Conservation (phyloP, 805 yeast species). For the Yamadazyma laniorum region DNA sequence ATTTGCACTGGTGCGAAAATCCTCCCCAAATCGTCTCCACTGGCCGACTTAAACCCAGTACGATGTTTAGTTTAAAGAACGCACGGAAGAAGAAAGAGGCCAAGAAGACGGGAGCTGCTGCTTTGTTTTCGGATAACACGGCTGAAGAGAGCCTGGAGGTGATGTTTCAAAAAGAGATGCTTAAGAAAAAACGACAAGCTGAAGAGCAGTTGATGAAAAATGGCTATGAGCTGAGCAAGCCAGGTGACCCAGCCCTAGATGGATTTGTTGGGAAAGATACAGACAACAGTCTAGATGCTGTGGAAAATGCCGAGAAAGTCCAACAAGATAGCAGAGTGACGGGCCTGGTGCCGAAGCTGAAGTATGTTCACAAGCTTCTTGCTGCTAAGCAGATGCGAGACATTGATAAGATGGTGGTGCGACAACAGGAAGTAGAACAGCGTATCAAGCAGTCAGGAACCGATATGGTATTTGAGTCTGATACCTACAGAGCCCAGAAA, state of each 20-base stretch:
- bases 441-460: conserved; percentile 28
- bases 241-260: no score
- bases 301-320: no score
- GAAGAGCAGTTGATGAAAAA: conserved; percentile 6
- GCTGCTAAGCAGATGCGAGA: conserved; percentile 47
- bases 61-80: conserved; percentile 10
- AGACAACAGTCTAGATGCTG: no score
- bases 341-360: conserved; percentile 17
- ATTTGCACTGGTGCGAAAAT: no score
- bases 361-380: conserved; percentile 38
- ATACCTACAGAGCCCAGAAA: conserved; percentile 35
- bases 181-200: neutral
- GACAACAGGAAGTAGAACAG: conserved; percentile 34
- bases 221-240: no score
- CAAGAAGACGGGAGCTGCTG: neutral
- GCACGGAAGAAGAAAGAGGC: neutral
- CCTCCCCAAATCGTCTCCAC: no score
- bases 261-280: no score
- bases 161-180: conserved; percentile 2
- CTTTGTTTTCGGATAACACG: neutral
- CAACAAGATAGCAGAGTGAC: no score
- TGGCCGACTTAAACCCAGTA: no score
- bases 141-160: neutral
- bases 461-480: conserved; percentile 48
- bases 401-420: conserved; percentile 40